phyloP scores from a whole-genome alignment of 2,329 filamentous ascomycete genomes.

The Ascocoryne sarcoides region DNA sequence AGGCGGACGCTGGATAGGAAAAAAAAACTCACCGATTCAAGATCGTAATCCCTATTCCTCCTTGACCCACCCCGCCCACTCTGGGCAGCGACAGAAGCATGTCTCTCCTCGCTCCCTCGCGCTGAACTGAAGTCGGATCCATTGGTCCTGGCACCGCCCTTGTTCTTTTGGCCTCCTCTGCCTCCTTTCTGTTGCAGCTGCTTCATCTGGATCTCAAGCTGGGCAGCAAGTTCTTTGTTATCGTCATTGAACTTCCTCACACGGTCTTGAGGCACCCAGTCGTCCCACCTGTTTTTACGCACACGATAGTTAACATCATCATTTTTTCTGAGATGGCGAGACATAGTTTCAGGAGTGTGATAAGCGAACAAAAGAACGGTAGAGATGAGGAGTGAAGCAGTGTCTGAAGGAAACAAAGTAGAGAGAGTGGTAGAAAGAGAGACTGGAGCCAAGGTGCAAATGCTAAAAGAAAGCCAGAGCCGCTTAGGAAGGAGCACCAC shows the following conservation, averaged over 20 bases:
- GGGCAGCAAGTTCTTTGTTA: slow-evolving; percentile 79
- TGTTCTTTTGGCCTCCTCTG: slow-evolving; percentile 36
- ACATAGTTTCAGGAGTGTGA: slow-evolving; percentile 1
- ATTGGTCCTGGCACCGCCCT: slow-evolving; percentile 40
- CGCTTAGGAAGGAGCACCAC: not conserved
- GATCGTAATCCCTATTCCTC: slow-evolving; percentile 69
- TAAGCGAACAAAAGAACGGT: not conserved
- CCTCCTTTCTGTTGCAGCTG: slow-evolving; percentile 29
- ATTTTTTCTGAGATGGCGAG: slow-evolving; percentile 3
- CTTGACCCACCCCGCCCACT: slow-evolving; percentile 63
- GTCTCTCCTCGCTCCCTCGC: slow-evolving; percentile 71
- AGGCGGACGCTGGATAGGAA: no score
- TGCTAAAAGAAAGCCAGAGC: no score
- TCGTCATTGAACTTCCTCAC: slow-evolving; percentile 92
- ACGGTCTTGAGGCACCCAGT: slow-evolving; percentile 92
- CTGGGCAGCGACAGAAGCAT: slow-evolving; percentile 49
- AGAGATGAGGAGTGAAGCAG: not conserved
- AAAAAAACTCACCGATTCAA: slow-evolving; percentile 66
- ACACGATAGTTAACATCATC: slow-evolving; percentile 16
- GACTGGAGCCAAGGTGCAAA: no score
- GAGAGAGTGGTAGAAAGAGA: no score
- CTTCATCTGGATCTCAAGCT: slow-evolving; percentile 60
- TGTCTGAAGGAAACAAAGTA: not conserved
- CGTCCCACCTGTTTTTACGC: slow-evolving; percentile 65
- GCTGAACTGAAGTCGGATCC: slow-evolving; percentile 54